phyloP scores from a whole-genome alignment of 352 stramenopile species.

The Globisporangium camurandrum region DNA sequence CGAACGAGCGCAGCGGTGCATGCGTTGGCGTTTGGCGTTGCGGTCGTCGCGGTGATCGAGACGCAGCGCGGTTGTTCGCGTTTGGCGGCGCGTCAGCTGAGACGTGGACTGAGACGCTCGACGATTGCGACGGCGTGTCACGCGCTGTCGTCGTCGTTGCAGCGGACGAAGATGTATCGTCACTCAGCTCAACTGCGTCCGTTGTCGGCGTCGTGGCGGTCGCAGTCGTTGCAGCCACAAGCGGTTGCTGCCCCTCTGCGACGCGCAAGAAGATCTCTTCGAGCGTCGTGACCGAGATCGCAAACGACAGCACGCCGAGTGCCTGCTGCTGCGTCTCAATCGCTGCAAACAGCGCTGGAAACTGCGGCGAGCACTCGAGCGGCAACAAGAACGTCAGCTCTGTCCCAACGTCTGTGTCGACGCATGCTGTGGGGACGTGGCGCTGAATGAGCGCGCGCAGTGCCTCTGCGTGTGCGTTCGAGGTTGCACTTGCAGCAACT shows the following conservation, averaged over 20 bases:
- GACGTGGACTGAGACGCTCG: no score
- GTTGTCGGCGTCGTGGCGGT: not conserved
- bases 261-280: conserved; percentile 90
- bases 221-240: not conserved
- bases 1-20: conserved; percentile 14
- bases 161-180: no score
- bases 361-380: conserved; percentile 40
- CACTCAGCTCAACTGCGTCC: no score
- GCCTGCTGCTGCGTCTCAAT: conserved; percentile 38
- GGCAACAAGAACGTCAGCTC: conserved; percentile 77
- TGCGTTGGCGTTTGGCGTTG: not conserved
- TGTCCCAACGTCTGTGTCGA: conserved; percentile 59
- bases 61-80: not conserved
- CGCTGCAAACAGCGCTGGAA: conserved; percentile 64
- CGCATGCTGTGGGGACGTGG: conserved; percentile 26
- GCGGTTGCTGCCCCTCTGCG: conserved; percentile 31
- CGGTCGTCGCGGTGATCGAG: not conserved
- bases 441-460: conserved; percentile 19
- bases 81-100: no score
- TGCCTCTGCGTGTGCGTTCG: no score
- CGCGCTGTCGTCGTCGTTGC: no score
- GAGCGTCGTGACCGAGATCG: conserved; percentile 77
- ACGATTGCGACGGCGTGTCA: no score
- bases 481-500: no score
- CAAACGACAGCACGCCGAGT: conserved; percentile 48